Base-by-base conservation (phyloP, 495 filamentous ascomycete species). In the Neurospora africana region DNA sequence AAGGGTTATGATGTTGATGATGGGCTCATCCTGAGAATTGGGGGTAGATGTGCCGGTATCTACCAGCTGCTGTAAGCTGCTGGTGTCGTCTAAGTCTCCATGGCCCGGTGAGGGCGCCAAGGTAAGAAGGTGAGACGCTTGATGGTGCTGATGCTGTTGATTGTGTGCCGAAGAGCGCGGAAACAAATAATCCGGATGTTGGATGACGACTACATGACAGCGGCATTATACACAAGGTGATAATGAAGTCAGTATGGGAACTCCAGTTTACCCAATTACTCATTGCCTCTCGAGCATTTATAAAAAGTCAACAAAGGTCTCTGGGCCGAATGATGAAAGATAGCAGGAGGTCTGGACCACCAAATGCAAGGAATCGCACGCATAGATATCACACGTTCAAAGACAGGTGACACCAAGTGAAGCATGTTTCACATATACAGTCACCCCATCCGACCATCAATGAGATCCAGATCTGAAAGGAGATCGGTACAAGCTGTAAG, bases 231-330 rank as follows among this genome's bases (percentile, higher is more conserved):
- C 47, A 15, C 1, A 27, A 15, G 11, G 23, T 53, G 23, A 58
- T 3, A 1, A 27, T 27, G 21, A 15, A 58, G 47, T 15, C 21
- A 15, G 2, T 6, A 0, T 27, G 2, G 11, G 2, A 23, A 15
- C 21, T 2, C 0, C 4, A 2, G 0, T 6, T 21, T 0, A 23
- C 44, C 2, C n/a, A 47, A 1, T 13, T 47, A 0, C 44, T 11
- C 4, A 2, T 27, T 2, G 11, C 47, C 21, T 58, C 0, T 58
- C 11, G 1, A 53, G 21, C n/a, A 10, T 13, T 13, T 13, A 23
- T 10, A 13, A 13, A 23, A 1, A 53, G 44, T 15, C 44, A 23
- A 2, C 10, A 15, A 3, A 53, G 44, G 10, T 53, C 5, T 53
- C 19, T 4, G 43, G 8, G 8, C 8, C 19, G 1, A n/a, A 44